Conservation (phyloP, 2,329 filamentous ascomycete species). For the Fusarium sp. region DNA sequence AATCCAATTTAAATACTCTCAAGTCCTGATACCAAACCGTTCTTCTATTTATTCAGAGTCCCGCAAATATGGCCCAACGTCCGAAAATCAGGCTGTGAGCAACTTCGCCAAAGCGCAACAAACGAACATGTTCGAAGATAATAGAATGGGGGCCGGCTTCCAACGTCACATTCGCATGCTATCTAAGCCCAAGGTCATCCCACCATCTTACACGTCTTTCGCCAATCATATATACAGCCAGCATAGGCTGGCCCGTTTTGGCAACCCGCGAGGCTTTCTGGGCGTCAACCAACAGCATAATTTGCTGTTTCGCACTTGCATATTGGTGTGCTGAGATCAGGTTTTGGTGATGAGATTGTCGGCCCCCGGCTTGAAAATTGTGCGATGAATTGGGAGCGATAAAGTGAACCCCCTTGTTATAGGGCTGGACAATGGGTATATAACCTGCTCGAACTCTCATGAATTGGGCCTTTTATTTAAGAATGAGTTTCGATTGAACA, state of each 20-base stretch:
- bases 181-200: conserved; percentile 2
- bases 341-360: conserved; percentile 5
- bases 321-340: conserved; percentile 4
- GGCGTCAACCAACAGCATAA: conserved; percentile 7
- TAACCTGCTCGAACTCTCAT: not conserved
- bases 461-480: too few species aligned
- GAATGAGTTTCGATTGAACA: too few species aligned
- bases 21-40: too few species aligned
- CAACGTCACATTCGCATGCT: conserved; percentile 15
- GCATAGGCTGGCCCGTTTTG: conserved; percentile 14
- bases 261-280: conserved; percentile 24
- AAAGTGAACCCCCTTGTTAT: not conserved
- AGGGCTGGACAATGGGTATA: not conserved
- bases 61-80: not conserved
- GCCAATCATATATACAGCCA: conserved; percentile 33
- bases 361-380: conserved; percentile 6
- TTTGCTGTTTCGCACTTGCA: conserved; percentile 6
- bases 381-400: not conserved
- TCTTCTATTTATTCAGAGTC: not conserved
- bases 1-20: not conserved
- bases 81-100: not conserved
- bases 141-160: conserved; percentile 16
- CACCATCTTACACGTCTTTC: conserved; percentile 17
- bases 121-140: conserved; percentile 19
- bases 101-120: not conserved